Conservation (phyloP, 2,329 filamentous ascomycete species). For the Alternaria metachromatica region DNA sequence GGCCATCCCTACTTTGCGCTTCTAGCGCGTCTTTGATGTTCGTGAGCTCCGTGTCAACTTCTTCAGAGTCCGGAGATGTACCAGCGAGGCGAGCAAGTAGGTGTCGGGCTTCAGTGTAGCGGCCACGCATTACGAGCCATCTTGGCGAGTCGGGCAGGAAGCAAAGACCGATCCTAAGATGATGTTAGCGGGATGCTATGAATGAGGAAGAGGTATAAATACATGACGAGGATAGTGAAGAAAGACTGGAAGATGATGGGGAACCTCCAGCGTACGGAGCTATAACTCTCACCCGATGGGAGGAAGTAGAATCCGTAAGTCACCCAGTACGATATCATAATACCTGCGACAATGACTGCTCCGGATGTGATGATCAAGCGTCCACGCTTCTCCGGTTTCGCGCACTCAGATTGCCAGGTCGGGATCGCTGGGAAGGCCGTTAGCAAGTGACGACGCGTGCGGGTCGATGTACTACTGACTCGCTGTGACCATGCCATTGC, state of each 20-base stretch:
- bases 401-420: constrained; percentile 26
- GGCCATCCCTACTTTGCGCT: constrained; percentile 47
- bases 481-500: constrained; percentile 57
- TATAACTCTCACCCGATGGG: not conserved
- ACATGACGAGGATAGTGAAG: constrained; percentile 17
- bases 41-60: constrained; percentile 34
- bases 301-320: constrained; percentile 41
- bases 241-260: constrained; percentile 37
- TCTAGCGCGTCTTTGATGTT: constrained; percentile 51
- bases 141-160: constrained; percentile 47
- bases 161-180: constrained; percentile 8
- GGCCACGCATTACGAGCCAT: constrained; percentile 58
- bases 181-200: not conserved
- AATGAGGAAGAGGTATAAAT: not conserved
- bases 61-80: constrained; percentile 25
- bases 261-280: constrained; percentile 37
- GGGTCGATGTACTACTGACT: constrained; percentile 38
- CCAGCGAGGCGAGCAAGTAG: constrained; percentile 20
- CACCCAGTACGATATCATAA: constrained; percentile 47
- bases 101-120: constrained; percentile 44
- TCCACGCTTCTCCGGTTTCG: constrained; percentile 46
- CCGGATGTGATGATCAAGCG: constrained; percentile 47
- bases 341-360: constrained; percentile 46
- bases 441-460: constrained; percentile 17
- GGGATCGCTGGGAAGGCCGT: constrained; percentile 3